These are phyloP conservation scores for Dioscorea dumetorum DNA, from an alignment of 106 monocot species.

Conservation along the genomic window DNA sequence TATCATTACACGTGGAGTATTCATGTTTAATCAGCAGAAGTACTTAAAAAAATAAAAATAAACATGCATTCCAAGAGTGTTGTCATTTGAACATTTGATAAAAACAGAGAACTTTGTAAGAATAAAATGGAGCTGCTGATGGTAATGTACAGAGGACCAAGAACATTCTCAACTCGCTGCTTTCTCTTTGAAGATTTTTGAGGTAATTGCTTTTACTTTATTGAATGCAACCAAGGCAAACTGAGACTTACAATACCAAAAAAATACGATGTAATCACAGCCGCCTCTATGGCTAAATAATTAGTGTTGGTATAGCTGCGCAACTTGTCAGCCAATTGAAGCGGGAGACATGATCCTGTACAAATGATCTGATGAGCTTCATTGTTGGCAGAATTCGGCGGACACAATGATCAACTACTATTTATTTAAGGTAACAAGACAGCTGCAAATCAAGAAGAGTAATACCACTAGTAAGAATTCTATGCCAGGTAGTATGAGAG, in stretches of 20 bases:
- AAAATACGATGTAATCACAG: slow-evolving; percentile 6
- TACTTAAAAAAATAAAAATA: too few relatives aligned
- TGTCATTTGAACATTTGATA: too few relatives aligned
- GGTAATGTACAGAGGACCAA: background rate
- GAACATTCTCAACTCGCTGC: background rate
- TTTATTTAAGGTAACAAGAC: too few relatives aligned
- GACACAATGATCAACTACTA: too few relatives aligned
- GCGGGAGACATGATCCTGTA: background rate
- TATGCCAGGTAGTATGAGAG: too few relatives aligned
- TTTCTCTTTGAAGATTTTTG: background rate
- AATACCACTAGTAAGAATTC: too few relatives aligned
- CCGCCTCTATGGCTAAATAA: slow-evolving; percentile 8
- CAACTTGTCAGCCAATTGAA: slow-evolving; percentile 2
- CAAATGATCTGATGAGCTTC: slow-evolving; percentile 2
- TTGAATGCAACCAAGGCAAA: slow-evolving; percentile 6
- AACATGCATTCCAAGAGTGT: too few relatives aligned
- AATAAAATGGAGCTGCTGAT: background rate
- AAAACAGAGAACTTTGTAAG: too few relatives aligned
- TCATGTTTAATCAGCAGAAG: too few relatives aligned
- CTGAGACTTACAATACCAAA: slow-evolving; percentile 1
- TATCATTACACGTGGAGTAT: too few relatives aligned
- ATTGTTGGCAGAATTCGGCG: background rate
- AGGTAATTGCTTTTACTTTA: background rate
- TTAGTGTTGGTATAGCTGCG: background rate
- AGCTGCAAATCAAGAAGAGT: too few relatives aligned